Conservation (phyloP, 2,329 filamentous ascomycete species). For the Monosporascus ibericus region DNA sequence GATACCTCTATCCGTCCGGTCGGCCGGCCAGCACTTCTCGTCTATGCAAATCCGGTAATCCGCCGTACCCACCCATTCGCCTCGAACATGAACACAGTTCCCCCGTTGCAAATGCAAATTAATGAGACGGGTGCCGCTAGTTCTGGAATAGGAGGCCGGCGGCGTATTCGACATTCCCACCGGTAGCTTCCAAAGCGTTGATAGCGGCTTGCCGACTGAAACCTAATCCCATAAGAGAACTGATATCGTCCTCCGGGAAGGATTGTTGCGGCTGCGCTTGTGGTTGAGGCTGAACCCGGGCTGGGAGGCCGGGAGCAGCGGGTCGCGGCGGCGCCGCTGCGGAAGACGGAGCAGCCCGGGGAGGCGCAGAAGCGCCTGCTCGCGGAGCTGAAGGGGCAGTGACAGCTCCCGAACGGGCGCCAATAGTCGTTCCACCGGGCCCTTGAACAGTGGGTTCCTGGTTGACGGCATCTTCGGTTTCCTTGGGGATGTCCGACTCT, state of each 20-base stretch:
- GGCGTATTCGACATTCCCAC: constrained; percentile 83
- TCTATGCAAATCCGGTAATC: background rate
- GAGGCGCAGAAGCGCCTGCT: constrained; percentile 21
- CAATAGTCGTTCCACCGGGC: constrained; percentile 83
- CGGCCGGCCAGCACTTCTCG: background rate
- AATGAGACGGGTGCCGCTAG: constrained; percentile 15
- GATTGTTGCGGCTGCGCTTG: constrained; percentile 19
- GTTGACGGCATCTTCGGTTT: constrained; percentile 63
- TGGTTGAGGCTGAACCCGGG: constrained; percentile 17
- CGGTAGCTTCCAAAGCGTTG: constrained; percentile 73
- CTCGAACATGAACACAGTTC: background rate
- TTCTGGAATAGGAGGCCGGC: constrained; percentile 68
- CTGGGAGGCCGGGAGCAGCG: constrained; percentile 19
- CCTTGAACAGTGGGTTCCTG: constrained; percentile 81
- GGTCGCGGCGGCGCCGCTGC: constrained; percentile 20
- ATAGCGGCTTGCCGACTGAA: constrained; percentile 72
- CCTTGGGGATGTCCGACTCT: constrained; percentile 90
- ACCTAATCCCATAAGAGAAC: constrained; percentile 71
- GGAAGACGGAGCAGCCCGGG: constrained; percentile 14
- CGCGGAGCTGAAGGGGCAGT: constrained; percentile 39
- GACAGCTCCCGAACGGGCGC: constrained; percentile 74
- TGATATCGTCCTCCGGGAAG: constrained; percentile 60
- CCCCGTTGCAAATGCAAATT: constrained; percentile 5
- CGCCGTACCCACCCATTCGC: background rate
- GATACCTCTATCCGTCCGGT: too few relatives aligned